Conservation (phyloP, 1,139 yeast species). For the Yamadazyma atmosphaerica region DNA sequence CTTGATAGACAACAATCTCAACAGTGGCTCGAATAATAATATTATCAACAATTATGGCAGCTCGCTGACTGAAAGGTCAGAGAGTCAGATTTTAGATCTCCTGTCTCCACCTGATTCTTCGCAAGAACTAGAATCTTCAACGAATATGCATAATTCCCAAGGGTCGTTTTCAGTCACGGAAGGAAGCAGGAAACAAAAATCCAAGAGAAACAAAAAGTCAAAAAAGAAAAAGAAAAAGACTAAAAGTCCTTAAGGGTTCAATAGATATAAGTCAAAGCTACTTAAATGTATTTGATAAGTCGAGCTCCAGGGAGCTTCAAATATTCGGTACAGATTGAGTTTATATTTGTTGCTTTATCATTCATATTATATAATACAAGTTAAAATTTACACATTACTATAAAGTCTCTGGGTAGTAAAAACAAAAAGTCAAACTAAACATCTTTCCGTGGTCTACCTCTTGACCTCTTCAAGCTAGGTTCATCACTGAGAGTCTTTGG, state of each 20-base stretch:
- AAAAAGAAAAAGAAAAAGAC: slow-evolving; percentile 2
- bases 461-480: slow-evolving; percentile 14
- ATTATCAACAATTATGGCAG: slow-evolving; percentile 1
- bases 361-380: slow-evolving; percentile 1
- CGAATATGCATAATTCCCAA: neutral
- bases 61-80: neutral
- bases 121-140: neutral
- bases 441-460: slow-evolving; percentile 18
- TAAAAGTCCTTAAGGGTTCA: neutral
- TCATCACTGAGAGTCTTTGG: slow-evolving; percentile 15
- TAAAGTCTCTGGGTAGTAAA: no score
- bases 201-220: slow-evolving; percentile 1
- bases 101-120: slow-evolving; percentile 1
- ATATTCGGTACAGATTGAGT: no score
- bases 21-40: neutral
- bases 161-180: neutral
- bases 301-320: no score
- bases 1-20: slow-evolving; percentile 1
- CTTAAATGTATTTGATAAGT: no score
- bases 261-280: neutral
- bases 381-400: neutral
- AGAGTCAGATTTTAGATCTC: neutral
- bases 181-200: neutral
- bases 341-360: neutral
- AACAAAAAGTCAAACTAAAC: neutral